These are phyloP conservation scores for Orbilia brochopaga DNA, from an alignment of 2,329 filamentous ascomycete species.

Conservation along the genomic window DNA sequence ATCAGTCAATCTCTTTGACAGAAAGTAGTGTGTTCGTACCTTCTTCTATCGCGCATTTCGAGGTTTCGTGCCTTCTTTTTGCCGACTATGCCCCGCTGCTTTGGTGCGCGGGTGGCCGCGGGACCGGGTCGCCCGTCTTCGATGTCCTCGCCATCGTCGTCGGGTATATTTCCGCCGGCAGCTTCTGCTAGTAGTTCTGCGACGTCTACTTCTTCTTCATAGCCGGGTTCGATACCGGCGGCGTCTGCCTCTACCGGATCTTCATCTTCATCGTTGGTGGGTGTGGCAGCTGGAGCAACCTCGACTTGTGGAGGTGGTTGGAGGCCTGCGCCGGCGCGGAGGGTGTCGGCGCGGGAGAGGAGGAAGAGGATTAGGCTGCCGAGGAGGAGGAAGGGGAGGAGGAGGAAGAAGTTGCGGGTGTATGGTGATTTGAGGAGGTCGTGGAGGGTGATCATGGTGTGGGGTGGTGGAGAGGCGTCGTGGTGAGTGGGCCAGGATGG, in stretches of 20 bases:
- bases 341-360: conserved; percentile 33
- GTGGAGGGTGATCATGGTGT: conserved; percentile 8
- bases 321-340: conserved; percentile 43
- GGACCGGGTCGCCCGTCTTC: not conserved
- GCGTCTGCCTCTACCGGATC: not conserved
- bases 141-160: not conserved
- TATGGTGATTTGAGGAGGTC: conserved; percentile 37
- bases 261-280: too few relatives aligned
- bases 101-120: conserved; percentile 3
- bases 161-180: not conserved
- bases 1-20: not conserved
- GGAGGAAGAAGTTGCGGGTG: conserved; percentile 45
- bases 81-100: conserved; percentile 40
- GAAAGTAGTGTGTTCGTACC: conserved; percentile 3
- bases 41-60: conserved; percentile 46
- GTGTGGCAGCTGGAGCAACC: too few relatives aligned
- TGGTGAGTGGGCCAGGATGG: conserved; percentile 8
- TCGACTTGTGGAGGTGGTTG: conserved; percentile 10
- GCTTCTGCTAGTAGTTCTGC: not conserved
- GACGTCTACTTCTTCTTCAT: conserved; percentile 3
- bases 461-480: conserved; percentile 1
- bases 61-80: conserved; percentile 48
- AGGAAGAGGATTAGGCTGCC: conserved; percentile 46
- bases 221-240: not conserved
- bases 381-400: conserved; percentile 46